Conservation (phyloP, 148 eudicot species). For the Agrostemma githago region DNA sequence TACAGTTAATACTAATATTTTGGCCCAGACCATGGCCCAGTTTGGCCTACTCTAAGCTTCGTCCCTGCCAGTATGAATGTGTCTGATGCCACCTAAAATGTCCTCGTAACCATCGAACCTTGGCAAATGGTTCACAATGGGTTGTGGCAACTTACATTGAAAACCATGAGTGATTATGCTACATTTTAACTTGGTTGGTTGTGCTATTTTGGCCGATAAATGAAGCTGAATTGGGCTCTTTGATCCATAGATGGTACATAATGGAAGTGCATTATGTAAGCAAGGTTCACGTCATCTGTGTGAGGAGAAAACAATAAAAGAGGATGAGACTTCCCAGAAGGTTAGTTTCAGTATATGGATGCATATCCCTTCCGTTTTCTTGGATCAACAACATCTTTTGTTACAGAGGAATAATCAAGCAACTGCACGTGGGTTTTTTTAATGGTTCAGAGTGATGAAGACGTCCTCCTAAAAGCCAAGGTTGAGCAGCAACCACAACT, state of each 20-base stretch:
- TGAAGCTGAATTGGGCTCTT: background rate
- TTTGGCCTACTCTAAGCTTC: no score
- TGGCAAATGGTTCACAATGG: background rate
- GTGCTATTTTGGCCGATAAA: no score
- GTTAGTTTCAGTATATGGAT: conserved; percentile 15
- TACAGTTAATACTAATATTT: no score
- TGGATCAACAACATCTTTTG: background rate
- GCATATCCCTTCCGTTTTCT: background rate
- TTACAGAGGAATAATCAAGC: background rate
- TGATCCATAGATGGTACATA: conserved; percentile 33
- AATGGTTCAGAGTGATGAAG: conserved; percentile 35
- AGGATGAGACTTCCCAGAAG: conserved; percentile 31
- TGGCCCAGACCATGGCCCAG: no score
- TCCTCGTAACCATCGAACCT: background rate
- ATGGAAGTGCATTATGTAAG: conserved; percentile 39
- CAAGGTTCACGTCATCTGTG: conserved; percentile 13
- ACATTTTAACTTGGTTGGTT: background rate
- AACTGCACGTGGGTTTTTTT: background rate
- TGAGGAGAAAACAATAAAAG: conserved; percentile 45
- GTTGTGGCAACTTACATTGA: background rate
- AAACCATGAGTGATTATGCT: background rate
- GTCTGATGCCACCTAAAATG: background rate
- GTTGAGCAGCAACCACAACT: conserved; percentile 24
- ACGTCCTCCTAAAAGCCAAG: conserved; percentile 12
- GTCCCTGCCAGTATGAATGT: background rate